Evolutionary conservation across 2,329 filamentous ascomycete genomes (phyloP).

Genomic region (Cladorrhinum sp.): DNA sequence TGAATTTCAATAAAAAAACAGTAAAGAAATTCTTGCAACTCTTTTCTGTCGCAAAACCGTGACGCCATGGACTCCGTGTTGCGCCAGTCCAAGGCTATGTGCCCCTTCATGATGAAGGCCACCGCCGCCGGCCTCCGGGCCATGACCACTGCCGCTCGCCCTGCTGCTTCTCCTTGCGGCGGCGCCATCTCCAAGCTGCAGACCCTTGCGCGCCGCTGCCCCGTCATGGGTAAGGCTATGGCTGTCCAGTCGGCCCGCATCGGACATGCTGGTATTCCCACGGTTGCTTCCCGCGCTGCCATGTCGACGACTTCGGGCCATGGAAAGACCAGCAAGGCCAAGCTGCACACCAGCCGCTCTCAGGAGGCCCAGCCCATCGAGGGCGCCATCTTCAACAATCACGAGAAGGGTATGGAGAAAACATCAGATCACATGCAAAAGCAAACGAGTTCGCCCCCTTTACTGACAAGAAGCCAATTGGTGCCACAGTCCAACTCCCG

Average conservation of each 20-base stretch:
- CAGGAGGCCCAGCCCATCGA: slow-evolving; percentile 79
- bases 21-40: not conserved
- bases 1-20: not conserved
- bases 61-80: slow-evolving; percentile 82
- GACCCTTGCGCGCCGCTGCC: slow-evolving; percentile 89
- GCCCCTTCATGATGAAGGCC: slow-evolving; percentile 94
- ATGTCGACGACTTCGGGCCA: slow-evolving; percentile 51
- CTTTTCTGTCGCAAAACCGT: not conserved
- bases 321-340: slow-evolving; percentile 60
- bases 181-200: slow-evolving; percentile 97
- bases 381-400: slow-evolving; percentile 41
- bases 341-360: slow-evolving; percentile 75
- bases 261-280: slow-evolving; percentile 40
- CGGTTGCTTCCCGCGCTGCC: slow-evolving; percentile 44
- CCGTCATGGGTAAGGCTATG: slow-evolving; percentile 97
- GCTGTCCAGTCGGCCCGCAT: slow-evolving; percentile 72
- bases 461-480: slow-evolving; percentile 12
- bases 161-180: slow-evolving; percentile 68
- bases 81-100: slow-evolving; percentile 93
- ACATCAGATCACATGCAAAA: not conserved
- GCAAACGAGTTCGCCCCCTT: not conserved
- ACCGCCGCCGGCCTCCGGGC: slow-evolving; percentile 88
- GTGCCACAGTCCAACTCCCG: slow-evolving; percentile 35
- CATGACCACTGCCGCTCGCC: slow-evolving; percentile 70
- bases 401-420: slow-evolving; percentile 47